A percentile compares a stretch with the other conserved stretches of the same genome.
These are phyloP conservation scores for Citrus hindsii DNA, from an alignment of 345 rosid genomes.

Conservation along the genomic window DNA sequence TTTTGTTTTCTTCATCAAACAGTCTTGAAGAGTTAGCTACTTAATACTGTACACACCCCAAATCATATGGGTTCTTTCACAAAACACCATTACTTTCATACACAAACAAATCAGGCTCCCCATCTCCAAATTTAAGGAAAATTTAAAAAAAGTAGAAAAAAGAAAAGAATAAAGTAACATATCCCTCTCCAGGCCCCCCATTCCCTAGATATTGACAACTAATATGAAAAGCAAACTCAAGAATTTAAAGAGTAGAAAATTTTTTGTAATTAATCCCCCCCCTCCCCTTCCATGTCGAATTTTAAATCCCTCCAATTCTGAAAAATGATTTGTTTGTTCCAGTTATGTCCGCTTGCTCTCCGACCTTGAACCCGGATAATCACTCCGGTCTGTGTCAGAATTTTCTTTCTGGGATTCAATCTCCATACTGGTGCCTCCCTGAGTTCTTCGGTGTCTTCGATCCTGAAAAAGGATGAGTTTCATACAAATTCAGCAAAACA, in stretches of 20 bases:
- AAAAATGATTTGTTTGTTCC: neutral
- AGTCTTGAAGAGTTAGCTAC: slow-evolving; percentile 10
- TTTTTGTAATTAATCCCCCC: slow-evolving; percentile 4
- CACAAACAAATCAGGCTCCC: slow-evolving; percentile 35
- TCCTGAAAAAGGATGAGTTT: slow-evolving; percentile 43
- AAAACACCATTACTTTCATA: slow-evolving; percentile 18
- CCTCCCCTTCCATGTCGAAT: neutral
- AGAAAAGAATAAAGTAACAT: neutral
- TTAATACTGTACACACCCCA: slow-evolving; percentile 30
- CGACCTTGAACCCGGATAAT: slow-evolving; percentile 59
- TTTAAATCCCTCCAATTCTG: neutral
- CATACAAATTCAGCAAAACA: neutral
- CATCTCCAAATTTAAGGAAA: slow-evolving; percentile 22
- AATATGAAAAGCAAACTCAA: slow-evolving; percentile 13
- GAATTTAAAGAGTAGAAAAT: slow-evolving; percentile 12
- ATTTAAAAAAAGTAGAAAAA: neutral
- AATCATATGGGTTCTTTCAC: slow-evolving; percentile 8
- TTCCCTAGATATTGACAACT: slow-evolving; percentile 40
- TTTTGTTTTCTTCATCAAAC: neutral
- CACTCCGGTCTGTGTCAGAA: slow-evolving; percentile 69
- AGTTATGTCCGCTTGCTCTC: slow-evolving; percentile 45
- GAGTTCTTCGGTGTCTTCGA: slow-evolving; percentile 66
- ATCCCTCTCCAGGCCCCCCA: slow-evolving; percentile 10
- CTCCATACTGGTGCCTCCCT: slow-evolving; percentile 66
- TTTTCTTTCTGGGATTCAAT: slow-evolving; percentile 63